Evolutionary conservation across 345 rosid genomes (phyloP), one percentile per base, ranked within the genome.

Genomic region (Noccaea caerulescens): DNA sequence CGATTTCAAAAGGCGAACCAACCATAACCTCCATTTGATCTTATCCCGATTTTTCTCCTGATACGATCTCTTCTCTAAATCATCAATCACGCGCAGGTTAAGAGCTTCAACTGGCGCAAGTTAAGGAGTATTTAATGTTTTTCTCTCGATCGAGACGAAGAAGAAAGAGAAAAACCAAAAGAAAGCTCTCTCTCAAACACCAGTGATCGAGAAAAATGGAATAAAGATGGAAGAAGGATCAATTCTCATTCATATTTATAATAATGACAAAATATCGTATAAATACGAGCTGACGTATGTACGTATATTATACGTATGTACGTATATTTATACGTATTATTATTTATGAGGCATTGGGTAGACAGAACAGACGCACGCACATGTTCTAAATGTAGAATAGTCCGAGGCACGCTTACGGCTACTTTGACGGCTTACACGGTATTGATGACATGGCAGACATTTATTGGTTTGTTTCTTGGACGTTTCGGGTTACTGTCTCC

Each of bases 11-110:
- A 32, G 84, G 47, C 18, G 88, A 77, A 32, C 91, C 89, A 38
- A 83, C 78, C 79, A 86, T 37, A 20, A 90, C 84, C 74, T 87
- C 86, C 96, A 87, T 86, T 16, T 9, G 9, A 61, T 9, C 10
- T 18, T 7, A 2, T 58, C 11, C 8, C 11, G 8, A 9, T 34
- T 56, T 20, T 53, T 50, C 33, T 23, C 34, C 56, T 23, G 55
- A 51, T 51, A 34, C 46, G 63, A 69, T 58, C 54, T 44, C 36
- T 45, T 33, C 54, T 4, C 47, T 23, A 27, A 10, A 12, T 36
- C 25, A 30, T 60, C 10, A 62, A 52, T 5, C 69, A 30, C 69
- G 61, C 46, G 76, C 38, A 61, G 55, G 63, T 62, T 49, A 46
- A 69, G 73, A 58, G 58, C 42, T 71, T 38, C 36, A 10, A 42